phyloP scores from a whole-genome alignment of 768 basidiomycete genomes.

The Trametes gibbosa region DNA sequence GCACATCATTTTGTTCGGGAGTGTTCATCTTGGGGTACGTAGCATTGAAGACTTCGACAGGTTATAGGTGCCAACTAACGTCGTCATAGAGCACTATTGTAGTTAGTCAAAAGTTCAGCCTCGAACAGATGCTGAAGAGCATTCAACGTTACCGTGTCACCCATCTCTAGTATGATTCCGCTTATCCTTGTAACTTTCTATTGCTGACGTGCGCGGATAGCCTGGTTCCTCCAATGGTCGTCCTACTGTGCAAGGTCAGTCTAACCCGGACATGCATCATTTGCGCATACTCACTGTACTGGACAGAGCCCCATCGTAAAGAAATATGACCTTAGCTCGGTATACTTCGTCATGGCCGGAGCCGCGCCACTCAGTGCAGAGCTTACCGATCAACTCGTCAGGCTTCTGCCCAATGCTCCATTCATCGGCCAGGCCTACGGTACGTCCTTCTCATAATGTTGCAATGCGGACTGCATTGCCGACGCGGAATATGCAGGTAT shows the following conservation, averaged over 20 bases:
- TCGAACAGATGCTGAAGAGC: constrained; percentile 31
- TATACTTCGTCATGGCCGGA: constrained; percentile 30
- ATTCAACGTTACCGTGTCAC: constrained; percentile 32
- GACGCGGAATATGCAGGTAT: no score
- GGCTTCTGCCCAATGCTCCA: constrained; percentile 49
- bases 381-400: constrained; percentile 40
- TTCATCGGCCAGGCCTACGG: constrained; percentile 58
- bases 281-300: neutral
- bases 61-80: neutral
- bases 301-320: constrained; percentile 29
- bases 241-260: constrained; percentile 32
- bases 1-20: constrained; percentile 18
- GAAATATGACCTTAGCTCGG: constrained; percentile 31
- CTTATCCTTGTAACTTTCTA: neutral
- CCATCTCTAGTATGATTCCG: constrained; percentile 24
- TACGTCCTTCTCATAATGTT: constrained; percentile 24
- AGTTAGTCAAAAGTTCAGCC: constrained; percentile 31
- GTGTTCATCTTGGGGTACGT: constrained; percentile 16
- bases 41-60: no score
- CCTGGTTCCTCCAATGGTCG: constrained; percentile 33
- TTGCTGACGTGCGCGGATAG: constrained; percentile 3
- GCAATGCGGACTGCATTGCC: no score
- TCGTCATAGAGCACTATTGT: constrained; percentile 26
- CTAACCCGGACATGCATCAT: neutral
- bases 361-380: constrained; percentile 36